Conservation (phyloP, 2,329 filamentous ascomycete species). For the Lachnellula cervina region DNA sequence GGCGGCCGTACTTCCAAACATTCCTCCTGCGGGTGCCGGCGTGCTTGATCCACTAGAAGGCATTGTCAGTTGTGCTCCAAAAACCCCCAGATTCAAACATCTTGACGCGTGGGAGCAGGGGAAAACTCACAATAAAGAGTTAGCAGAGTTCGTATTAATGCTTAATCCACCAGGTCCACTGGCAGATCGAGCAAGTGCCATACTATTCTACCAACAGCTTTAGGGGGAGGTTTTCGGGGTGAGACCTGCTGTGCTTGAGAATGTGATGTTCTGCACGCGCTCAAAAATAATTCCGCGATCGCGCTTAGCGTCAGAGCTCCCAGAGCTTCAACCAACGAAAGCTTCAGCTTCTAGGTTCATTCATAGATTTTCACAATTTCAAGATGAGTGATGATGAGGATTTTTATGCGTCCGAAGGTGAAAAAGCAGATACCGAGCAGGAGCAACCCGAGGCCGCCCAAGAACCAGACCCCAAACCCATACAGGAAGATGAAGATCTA, state of each 20-base stretch:
- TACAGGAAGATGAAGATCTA: conserved; percentile 47
- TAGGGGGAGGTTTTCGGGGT: not conserved
- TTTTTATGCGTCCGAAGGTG: conserved; percentile 59
- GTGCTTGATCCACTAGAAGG: conserved; percentile 26
- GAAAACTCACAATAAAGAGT: conserved; percentile 47
- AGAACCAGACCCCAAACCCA: conserved; percentile 28
- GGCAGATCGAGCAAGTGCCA: conserved; percentile 46
- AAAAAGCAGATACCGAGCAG: conserved; percentile 21
- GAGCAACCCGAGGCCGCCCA: conserved; percentile 21
- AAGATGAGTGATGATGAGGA: conserved; percentile 65
- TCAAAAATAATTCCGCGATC: conserved; percentile 9
- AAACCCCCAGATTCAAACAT: conserved; percentile 25
- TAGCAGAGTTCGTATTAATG: conserved; percentile 60
- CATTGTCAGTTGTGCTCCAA: conserved; percentile 15
- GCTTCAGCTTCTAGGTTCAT: not conserved
- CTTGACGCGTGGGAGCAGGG: conserved; percentile 10
- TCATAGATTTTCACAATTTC: not conserved
- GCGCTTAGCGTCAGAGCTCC: conserved; percentile 19
- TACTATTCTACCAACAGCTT: conserved; percentile 13
- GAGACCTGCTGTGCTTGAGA: conserved; percentile 1
- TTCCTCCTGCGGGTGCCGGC: conserved; percentile 25
- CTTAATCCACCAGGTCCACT: conserved; percentile 57
- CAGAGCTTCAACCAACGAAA: conserved; percentile 5
- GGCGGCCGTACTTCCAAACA: conserved; percentile 29
- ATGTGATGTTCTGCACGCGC: conserved; percentile 1